These are phyloP conservation scores for Musa beccarii DNA, from an alignment of 176 grass and related monocot genomes.

Conservation along the genomic window DNA sequence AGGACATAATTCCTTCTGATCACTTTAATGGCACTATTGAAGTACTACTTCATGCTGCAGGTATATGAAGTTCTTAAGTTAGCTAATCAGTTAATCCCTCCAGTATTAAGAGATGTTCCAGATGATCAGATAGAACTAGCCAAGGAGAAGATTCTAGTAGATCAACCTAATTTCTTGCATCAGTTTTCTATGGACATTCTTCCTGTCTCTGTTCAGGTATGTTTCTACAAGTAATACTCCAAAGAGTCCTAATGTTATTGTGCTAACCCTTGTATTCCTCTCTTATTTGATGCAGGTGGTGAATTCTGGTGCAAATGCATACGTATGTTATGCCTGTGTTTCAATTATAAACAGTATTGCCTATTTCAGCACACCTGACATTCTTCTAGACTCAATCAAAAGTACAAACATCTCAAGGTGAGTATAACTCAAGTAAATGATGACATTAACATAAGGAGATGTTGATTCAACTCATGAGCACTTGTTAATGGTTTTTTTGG, in stretches of 20 bases:
- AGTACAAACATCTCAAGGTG: slow-evolving; percentile 89
- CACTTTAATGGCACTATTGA: not conserved
- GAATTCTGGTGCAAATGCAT: slow-evolving; percentile 78
- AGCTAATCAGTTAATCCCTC: slow-evolving; percentile 78
- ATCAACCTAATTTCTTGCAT: slow-evolving; percentile 70
- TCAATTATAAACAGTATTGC: slow-evolving; percentile 84
- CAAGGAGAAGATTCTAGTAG: slow-evolving; percentile 76
- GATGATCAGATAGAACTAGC: slow-evolving; percentile 47
- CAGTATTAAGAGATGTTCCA: slow-evolving; percentile 42
- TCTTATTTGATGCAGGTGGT: slow-evolving; percentile 44
- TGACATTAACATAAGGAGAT: not conserved
- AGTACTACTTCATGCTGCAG: slow-evolving; percentile 24
- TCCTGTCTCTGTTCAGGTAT: slow-evolving; percentile 87
- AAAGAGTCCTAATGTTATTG: not conserved
- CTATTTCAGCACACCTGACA: slow-evolving; percentile 81
- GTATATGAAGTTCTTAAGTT: slow-evolving; percentile 83
- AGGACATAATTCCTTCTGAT: not conserved
- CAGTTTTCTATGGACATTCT: slow-evolving; percentile 81
- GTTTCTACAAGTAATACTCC: slow-evolving; percentile 25
- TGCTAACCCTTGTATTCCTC: not conserved
- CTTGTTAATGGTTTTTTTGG: slow-evolving; percentile 32
- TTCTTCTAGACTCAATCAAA: slow-evolving; percentile 69
- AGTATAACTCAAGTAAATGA: slow-evolving; percentile 10
- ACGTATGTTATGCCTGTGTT: slow-evolving; percentile 72
- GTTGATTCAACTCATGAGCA: not conserved